These are phyloP conservation scores for Bacterosira constricta DNA, from an alignment of 108 stramenopile genomes.

Conservation along the genomic window DNA sequence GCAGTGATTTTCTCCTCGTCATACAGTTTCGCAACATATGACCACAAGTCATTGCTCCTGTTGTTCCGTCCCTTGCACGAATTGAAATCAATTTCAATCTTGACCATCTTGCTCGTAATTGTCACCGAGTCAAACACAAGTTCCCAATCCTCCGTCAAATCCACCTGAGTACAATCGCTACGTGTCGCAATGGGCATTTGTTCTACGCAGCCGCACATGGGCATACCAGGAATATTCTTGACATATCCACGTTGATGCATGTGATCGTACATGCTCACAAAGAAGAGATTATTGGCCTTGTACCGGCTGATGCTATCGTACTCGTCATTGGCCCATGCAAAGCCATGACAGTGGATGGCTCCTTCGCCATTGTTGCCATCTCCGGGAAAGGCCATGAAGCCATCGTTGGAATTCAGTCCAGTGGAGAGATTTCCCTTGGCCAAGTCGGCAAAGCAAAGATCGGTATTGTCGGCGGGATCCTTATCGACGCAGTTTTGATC, in stretches of 20 bases:
- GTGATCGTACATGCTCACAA: slow-evolving; percentile 63
- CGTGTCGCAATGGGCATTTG: slow-evolving; percentile 47
- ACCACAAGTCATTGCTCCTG: slow-evolving; percentile 51
- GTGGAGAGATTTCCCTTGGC: slow-evolving; percentile 1
- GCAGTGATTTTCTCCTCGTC: slow-evolving; percentile 24
- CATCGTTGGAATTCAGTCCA: neutral
- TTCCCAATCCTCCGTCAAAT: slow-evolving; percentile 21
- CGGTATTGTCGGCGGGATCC: slow-evolving; percentile 58
- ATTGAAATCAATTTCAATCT: slow-evolving; percentile 38
- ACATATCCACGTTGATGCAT: slow-evolving; percentile 50
- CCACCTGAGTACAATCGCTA: slow-evolving; percentile 49
- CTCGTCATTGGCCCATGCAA: slow-evolving; percentile 53
- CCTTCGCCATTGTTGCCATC: slow-evolving; percentile 41
- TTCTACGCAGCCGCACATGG: slow-evolving; percentile 44
- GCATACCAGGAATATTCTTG: slow-evolving; percentile 31
- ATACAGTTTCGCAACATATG: slow-evolving; percentile 44
- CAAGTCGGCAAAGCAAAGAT: slow-evolving; percentile 52
- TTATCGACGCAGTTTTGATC: slow-evolving; percentile 48
- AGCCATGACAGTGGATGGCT: slow-evolving; percentile 59
- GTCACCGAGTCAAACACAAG: slow-evolving; percentile 31
- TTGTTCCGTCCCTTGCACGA: slow-evolving; percentile 42
- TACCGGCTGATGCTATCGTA: slow-evolving; percentile 23
- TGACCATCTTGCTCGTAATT: slow-evolving; percentile 3
- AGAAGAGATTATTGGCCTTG: slow-evolving; percentile 60
- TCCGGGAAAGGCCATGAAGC: slow-evolving; percentile 36